Percentiles rank a stretch among this genome's conserved stretches.
Evolutionary conservation across 768 basidiomycete species (phyloP).

Genomic region (Dioszegia hungarica): DNA sequence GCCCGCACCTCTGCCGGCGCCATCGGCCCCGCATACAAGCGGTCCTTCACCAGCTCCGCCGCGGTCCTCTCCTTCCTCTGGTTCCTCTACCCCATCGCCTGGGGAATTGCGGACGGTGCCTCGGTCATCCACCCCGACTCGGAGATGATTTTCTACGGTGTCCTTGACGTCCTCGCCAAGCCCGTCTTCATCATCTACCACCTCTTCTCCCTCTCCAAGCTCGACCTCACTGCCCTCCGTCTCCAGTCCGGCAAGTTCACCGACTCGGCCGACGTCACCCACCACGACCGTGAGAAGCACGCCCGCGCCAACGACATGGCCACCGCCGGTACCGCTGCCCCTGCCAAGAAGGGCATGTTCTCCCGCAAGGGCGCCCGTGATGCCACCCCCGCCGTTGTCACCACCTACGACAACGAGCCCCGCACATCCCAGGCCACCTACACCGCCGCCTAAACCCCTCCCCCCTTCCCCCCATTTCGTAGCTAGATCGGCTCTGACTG

Average conservation of each 20-base stretch:
- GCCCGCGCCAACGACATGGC: conserved; percentile 7
- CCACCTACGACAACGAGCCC: not conserved
- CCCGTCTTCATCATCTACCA: conserved; percentile 48
- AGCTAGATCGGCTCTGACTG: too few relatives aligned
- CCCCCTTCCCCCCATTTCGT: too few relatives aligned
- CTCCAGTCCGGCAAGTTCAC: conserved; percentile 48
- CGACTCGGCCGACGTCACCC: conserved; percentile 17
- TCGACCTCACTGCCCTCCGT: conserved; percentile 47
- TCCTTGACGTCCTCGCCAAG: conserved; percentile 51
- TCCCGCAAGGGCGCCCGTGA: conserved; percentile 20
- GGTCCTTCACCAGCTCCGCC: conserved; percentile 49
- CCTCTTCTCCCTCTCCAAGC: conserved; percentile 38
- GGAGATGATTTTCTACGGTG: conserved; percentile 59
- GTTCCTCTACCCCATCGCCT: conserved; percentile 58
- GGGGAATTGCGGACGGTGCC: conserved; percentile 57
- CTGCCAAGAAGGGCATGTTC: conserved; percentile 32
- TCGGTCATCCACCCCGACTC: conserved; percentile 55
- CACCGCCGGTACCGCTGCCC: not conserved
- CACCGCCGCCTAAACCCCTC: not conserved
- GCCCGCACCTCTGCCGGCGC: conserved; percentile 37
- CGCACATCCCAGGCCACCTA: not conserved
- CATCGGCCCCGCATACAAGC: conserved; percentile 39
- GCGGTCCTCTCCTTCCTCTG: conserved; percentile 57
- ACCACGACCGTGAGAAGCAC: conserved; percentile 32
- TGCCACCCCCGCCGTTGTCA: conserved; percentile 4